These are phyloP conservation scores for Mrakia blollopis DNA, from an alignment of 768 basidiomycete genomes.

Conservation along the genomic window DNA sequence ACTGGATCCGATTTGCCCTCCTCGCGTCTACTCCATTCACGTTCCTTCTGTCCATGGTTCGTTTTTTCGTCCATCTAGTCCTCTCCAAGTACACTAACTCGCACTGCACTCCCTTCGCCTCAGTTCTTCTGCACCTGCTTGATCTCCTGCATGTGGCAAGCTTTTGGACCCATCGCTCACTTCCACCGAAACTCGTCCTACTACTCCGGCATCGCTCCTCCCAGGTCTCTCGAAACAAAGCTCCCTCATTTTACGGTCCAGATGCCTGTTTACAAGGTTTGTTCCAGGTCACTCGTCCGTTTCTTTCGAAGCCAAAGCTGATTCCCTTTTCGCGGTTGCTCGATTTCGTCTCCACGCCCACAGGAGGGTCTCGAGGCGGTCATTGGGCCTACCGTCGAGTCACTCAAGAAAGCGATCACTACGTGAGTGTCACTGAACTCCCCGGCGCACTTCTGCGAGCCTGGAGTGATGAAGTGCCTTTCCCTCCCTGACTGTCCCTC, in stretches of 20 bases:
- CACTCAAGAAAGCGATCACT: conserved; percentile 78
- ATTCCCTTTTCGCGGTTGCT: neutral
- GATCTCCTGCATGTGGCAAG: conserved; percentile 42
- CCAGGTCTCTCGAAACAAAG: conserved; percentile 10
- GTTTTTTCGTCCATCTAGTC: neutral
- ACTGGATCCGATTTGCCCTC: conserved; percentile 61
- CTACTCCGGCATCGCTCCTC: conserved; percentile 38
- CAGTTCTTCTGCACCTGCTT: conserved; percentile 43
- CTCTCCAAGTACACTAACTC: neutral
- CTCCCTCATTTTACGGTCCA: conserved; percentile 31
- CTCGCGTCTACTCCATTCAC: conserved; percentile 63
- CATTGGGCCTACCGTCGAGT: conserved; percentile 44
- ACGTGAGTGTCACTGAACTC: conserved; percentile 49
- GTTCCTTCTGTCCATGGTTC: conserved; percentile 59
- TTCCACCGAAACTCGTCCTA: conserved; percentile 42
- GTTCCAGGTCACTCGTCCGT: too few species aligned
- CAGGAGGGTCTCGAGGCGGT: conserved; percentile 37
- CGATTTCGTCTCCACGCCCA: neutral
- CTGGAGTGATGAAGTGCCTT: too few species aligned
- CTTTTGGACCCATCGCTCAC: conserved; percentile 43
- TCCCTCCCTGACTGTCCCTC: neutral
- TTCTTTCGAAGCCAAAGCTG: neutral
- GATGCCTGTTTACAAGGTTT: conserved; percentile 38
- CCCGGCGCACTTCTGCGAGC: too few species aligned
- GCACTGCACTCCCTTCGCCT: neutral